Conservation (phyloP, 495 filamentous ascomycete species). For the Chlorociboria aeruginascens region DNA sequence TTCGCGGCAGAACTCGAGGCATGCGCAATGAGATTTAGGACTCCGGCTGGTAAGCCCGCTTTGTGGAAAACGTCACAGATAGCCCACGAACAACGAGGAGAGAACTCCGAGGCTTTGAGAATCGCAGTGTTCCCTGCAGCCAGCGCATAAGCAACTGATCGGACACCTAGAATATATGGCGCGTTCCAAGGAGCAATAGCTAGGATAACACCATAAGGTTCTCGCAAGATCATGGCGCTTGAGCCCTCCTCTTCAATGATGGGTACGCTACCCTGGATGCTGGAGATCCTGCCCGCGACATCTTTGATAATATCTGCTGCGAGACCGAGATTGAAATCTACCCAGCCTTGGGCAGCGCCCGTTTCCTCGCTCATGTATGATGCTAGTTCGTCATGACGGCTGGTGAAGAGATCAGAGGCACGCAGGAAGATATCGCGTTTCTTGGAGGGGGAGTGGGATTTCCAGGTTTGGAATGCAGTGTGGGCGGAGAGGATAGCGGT, state of each 20-base stretch:
- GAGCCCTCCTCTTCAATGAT: conserved; percentile 37
- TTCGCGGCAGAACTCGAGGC: conserved; percentile 36
- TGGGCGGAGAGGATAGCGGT: conserved; percentile 52
- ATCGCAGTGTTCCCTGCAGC: conserved; percentile 71
- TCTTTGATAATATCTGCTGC: conserved; percentile 53
- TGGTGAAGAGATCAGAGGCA: conserved; percentile 54
- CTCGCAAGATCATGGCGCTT: conserved; percentile 57
- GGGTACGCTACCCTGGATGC: conserved; percentile 51
- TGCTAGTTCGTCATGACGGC: conserved; percentile 49
- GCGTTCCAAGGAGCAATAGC: conserved; percentile 84
- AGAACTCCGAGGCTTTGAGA: conserved; percentile 66
- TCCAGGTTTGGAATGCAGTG: conserved; percentile 62
- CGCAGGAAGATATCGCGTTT: conserved; percentile 63
- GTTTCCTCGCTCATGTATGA: conserved; percentile 59
- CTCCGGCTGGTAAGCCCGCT: conserved; percentile 55
- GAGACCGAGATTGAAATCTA: conserved; percentile 49
- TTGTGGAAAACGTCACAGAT: conserved; percentile 58
- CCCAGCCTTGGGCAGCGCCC: conserved; percentile 40
- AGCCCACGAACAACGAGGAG: conserved; percentile 63
- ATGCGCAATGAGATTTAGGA: conserved; percentile 46
- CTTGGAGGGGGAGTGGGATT: conserved; percentile 41
- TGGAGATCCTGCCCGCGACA: conserved; percentile 52
- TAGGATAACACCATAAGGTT: conserved; percentile 73
- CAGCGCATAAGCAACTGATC: conserved; percentile 61
- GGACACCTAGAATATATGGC: conserved; percentile 56